These are phyloP conservation scores for Erodium texanum DNA, from an alignment of 441 rosid species.

Conservation along the genomic window DNA sequence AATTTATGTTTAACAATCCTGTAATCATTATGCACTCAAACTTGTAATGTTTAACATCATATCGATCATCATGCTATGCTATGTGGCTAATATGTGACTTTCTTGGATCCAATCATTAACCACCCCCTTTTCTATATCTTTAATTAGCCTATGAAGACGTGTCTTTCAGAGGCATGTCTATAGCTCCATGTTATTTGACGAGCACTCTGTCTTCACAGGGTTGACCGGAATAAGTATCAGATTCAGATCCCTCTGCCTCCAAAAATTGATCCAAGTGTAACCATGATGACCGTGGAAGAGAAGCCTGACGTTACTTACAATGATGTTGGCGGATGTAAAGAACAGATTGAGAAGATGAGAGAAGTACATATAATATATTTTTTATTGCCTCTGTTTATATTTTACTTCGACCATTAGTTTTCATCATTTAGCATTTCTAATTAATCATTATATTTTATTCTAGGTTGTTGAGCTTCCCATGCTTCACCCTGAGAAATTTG, in stretches of 20 bases:
- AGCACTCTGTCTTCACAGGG: slow-evolving; percentile 34
- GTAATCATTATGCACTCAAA: too few species aligned
- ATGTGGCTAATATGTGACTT: too few species aligned
- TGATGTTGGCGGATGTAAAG: slow-evolving; percentile 98
- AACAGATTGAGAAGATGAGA: background rate
- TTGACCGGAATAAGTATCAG: slow-evolving; percentile 89
- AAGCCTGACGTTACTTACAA: slow-evolving; percentile 96
- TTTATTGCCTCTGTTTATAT: too few species aligned
- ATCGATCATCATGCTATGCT: too few species aligned
- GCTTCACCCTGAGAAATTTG: slow-evolving; percentile 99
- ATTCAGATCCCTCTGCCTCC: slow-evolving; percentile 97
- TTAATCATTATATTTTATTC: background rate
- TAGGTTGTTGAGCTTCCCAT: slow-evolving; percentile 95
- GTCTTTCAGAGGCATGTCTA: too few species aligned
- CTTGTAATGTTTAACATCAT: too few species aligned
- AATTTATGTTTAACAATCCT: too few species aligned
- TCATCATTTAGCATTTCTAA: background rate
- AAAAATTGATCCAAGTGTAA: slow-evolving; percentile 93
- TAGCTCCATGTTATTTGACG: too few species aligned
- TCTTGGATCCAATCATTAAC: too few species aligned
- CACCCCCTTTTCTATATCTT: too few species aligned
- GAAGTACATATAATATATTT: background rate
- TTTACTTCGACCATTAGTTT: background rate
- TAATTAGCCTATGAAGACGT: too few species aligned
- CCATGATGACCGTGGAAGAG: slow-evolving; percentile 99